These are phyloP conservation scores for Radiomyces spectabilis DNA, from an alignment of 192 early-diverging fungal genomes.

Conservation along the genomic window DNA sequence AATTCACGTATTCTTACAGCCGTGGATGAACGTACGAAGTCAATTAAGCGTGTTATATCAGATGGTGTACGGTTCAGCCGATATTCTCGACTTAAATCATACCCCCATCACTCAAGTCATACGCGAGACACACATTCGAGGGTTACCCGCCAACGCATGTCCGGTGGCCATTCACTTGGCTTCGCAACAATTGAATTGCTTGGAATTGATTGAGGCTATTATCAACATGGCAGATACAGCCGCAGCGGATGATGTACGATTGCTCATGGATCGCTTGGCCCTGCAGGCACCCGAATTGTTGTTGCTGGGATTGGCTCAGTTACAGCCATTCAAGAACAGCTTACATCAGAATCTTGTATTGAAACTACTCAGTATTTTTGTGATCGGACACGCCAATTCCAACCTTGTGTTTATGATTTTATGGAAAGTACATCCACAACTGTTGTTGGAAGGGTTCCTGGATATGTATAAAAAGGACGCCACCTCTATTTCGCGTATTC, in stretches of 20 bases:
- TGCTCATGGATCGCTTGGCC: constrained; percentile 49
- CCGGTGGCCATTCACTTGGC: constrained; percentile 38
- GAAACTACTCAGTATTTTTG: constrained; percentile 20
- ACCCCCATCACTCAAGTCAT: constrained; percentile 39
- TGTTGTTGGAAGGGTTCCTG: constrained; percentile 18
- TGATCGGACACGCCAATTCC: constrained; percentile 28
- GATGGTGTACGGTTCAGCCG: constrained; percentile 46
- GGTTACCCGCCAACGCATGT: constrained; percentile 30
- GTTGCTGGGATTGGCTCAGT: constrained; percentile 68
- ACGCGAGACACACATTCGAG: constrained; percentile 35
- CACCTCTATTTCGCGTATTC: constrained; percentile 20
- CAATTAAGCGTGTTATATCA: constrained; percentile 64
- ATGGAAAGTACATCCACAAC: constrained; percentile 40
- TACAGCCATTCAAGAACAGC: constrained; percentile 11
- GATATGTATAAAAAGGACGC: constrained; percentile 21
- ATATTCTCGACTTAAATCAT: constrained; percentile 52
- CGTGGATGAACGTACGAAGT: constrained; percentile 61
- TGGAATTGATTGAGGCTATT: constrained; percentile 67
- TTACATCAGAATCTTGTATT: constrained; percentile 9
- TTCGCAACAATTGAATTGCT: constrained; percentile 55
- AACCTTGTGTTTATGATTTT: constrained; percentile 56
- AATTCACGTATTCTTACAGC: constrained; percentile 54
- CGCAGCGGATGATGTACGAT: constrained; percentile 45
- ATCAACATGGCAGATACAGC: constrained; percentile 42
- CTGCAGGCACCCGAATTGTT: constrained; percentile 68